These are phyloP conservation scores for Rhodomyrtus psidioides DNA, from an alignment of 441 rosid genomes.

Conservation along the genomic window DNA sequence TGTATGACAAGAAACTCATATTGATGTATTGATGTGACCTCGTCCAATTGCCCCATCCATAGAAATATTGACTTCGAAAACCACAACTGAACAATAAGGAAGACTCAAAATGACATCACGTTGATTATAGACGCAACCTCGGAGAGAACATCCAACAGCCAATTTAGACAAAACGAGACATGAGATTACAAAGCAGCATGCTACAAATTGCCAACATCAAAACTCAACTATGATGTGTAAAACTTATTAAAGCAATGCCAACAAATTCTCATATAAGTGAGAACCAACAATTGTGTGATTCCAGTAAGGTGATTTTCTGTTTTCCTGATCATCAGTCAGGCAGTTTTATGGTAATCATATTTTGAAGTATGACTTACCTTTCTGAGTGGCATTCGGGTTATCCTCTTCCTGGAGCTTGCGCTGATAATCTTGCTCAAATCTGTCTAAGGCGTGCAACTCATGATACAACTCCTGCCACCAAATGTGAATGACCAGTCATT, in stretches of 20 bases:
- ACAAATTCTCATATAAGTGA: background rate
- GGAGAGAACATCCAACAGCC: background rate
- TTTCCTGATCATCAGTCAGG: background rate
- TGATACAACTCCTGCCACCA: conserved; percentile 83
- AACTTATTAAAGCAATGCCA: background rate
- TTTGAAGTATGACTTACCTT: conserved; percentile 32
- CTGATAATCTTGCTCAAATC: conserved; percentile 97
- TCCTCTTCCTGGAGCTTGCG: conserved; percentile 93
- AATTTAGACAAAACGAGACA: background rate
- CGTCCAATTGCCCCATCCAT: background rate
- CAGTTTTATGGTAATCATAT: background rate
- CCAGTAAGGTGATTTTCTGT: background rate
- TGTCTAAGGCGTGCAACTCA: conserved; percentile 92
- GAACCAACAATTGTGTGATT: background rate
- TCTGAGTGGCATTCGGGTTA: conserved; percentile 57
- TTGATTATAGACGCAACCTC: background rate
- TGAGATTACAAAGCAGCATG: background rate
- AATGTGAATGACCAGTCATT: background rate
- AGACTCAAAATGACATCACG: background rate
- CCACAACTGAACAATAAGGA: background rate
- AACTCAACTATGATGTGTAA: background rate
- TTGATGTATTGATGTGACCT: background rate
- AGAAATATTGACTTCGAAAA: background rate
- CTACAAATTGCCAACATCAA: background rate
- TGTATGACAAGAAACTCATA: background rate